Conservation (phyloP, 352 stramenopile species). For the Globisporangium okanoganense region DNA sequence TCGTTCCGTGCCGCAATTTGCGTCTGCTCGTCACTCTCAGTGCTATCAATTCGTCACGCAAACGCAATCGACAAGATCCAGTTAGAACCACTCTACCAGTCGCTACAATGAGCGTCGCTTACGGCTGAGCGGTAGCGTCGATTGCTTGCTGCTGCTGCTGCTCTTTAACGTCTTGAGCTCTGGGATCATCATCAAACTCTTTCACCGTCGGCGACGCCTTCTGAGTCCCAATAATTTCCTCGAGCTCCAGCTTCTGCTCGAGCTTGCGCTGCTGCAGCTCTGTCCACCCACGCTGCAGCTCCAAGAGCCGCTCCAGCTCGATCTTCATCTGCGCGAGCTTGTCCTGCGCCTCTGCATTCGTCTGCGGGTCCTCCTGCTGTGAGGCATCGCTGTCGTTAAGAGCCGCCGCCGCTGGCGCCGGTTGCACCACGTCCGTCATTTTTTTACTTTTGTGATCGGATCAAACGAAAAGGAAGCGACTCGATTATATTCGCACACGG, state of each 20-base stretch:
- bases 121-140: not conserved
- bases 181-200: not conserved
- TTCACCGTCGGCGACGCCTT: not conserved
- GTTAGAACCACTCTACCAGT: not conserved
- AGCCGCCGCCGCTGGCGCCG: not conserved
- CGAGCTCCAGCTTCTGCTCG: slow-evolving; percentile 14
- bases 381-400: not conserved
- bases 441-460: not conserved
- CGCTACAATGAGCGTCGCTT: not conserved
- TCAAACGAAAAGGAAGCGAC: not conserved
- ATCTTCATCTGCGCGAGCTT: slow-evolving; percentile 18
- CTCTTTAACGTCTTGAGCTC: no score
- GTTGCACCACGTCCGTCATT: slow-evolving; percentile 8
- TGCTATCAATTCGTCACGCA: not conserved
- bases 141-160: not conserved
- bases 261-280: slow-evolving; percentile 23
- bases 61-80: not conserved
- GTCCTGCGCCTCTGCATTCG: not conserved
- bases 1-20: slow-evolving; percentile 21
- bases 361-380: not conserved
- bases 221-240: slow-evolving; percentile 6
- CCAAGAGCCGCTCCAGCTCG: slow-evolving; percentile 10
- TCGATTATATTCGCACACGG: no score
- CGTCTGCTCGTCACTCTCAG: not conserved
- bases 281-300: slow-evolving; percentile 24